Evolutionary conservation across 2,329 filamentous ascomycete genomes (phyloP), one percentile per base, ranked within the genome.

Genomic region (Talaromyces sp.): DNA sequence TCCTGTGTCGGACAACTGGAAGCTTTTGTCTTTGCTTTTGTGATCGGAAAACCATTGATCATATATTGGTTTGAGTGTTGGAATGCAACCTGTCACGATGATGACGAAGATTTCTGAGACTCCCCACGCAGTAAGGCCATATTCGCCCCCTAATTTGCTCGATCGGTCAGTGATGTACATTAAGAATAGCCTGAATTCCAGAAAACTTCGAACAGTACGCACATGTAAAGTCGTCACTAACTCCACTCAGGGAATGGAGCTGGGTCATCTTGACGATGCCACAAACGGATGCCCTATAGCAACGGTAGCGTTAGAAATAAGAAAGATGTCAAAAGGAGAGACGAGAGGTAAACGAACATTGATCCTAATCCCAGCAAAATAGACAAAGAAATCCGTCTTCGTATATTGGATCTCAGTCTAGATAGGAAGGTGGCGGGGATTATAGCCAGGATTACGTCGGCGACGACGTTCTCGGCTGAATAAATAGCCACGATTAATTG

Each of bases 241-340:
- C 41, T 16, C 31, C 33, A 27, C 59, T 24, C 8, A 61, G 14
- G n/a, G 59, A 61, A 16, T 37, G 13, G 43, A 61, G 59, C 43
- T 47, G n/a, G 22, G 59, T 61, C n/a, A 31, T 61, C 22, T 61
- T 61, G 59, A 50, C 43, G 31, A 61, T 61, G n/a, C 59, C 59
- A 39, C 59, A 61, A 50, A 61, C 47, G n/a, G 59, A n/a, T 31
- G 59, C 59, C 59, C 59, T 61, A 33, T 39, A 10, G 14, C 10
- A 47, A n/a, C 11, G 11, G 19, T 13, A 47, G 24, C 24, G 43
- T 47, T 19, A 47, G 43, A 24, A 19, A 4, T 24, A 10, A 47
- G 43, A 24, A 22, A 13, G 5, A 24, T 13, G 3, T 19, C 13
- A 7, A 5, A 24, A 24, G 10, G 13, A 16, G 22, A 47, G 19